A percentile compares a stretch with the other conserved stretches of the same genome.
Evolutionary conservation across 2,329 filamentous ascomycete species (phyloP).

Genomic region (Penicillium freii): DNA sequence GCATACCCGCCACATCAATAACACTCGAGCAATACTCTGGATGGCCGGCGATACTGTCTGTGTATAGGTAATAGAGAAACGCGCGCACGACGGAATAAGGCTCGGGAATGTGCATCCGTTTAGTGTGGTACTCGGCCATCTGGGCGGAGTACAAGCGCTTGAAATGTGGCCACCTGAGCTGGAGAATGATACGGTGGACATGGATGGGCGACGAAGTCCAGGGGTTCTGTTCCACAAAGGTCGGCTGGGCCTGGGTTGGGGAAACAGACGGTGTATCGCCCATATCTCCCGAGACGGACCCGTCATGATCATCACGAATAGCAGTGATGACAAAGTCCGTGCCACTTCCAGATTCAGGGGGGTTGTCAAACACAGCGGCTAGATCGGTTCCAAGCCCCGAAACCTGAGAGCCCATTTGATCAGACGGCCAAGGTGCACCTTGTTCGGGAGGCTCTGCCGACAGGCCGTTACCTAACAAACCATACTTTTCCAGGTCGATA

Average conservation of each 20-base stretch:
- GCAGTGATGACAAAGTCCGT: constrained; percentile 91
- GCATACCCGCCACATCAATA: constrained; percentile 83
- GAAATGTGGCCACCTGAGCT: constrained; percentile 96
- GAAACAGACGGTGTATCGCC: constrained; percentile 34
- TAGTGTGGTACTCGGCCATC: constrained; percentile 96
- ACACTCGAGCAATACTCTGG: constrained; percentile 63
- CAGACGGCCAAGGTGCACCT: constrained; percentile 51
- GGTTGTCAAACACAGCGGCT: constrained; percentile 79
- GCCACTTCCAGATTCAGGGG: constrained; percentile 79
- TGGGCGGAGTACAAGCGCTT: constrained; percentile 85
- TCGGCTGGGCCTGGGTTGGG: constrained; percentile 29
- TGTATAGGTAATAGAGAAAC: constrained; percentile 95
- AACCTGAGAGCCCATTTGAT: constrained; percentile 54
- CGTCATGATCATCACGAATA: constrained; percentile 62
- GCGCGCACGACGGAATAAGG: constrained; percentile 91
- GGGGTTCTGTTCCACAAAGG: constrained; percentile 36
- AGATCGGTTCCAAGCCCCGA: constrained; percentile 79
- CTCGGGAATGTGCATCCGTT: constrained; percentile 96
- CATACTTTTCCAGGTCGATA: constrained; percentile 87
- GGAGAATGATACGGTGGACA: constrained; percentile 90
- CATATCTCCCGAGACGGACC: constrained; percentile 53
- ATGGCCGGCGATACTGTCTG: constrained; percentile 73
- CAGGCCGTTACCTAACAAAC: constrained; percentile 78
- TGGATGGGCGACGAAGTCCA: constrained; percentile 79
- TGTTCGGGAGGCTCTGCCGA: constrained; percentile 54